These are phyloP conservation scores for Viola odorata DNA, from an alignment of 345 rosid species.

Conservation along the genomic window DNA sequence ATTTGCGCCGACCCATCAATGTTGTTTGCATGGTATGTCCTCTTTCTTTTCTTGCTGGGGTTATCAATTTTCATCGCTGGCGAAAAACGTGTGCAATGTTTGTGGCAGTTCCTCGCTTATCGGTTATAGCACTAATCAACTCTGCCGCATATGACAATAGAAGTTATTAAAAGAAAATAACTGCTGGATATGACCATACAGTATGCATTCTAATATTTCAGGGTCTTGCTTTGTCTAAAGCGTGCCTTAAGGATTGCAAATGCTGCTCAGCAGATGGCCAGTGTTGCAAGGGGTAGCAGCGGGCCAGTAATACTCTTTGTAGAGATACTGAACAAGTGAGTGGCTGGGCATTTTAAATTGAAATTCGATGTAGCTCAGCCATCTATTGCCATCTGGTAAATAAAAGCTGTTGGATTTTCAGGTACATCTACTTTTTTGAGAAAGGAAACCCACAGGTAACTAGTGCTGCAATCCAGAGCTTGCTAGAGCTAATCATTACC, in stretches of 20 bases:
- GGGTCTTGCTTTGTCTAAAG: conserved; percentile 88
- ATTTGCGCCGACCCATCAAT: background rate
- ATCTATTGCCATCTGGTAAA: background rate
- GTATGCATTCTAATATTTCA: conserved; percentile 14
- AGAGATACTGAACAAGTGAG: conserved; percentile 92
- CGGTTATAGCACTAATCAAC: too few species aligned
- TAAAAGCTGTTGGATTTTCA: conserved; percentile 11
- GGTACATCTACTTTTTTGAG: conserved; percentile 88
- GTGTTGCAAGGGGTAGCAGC: conserved; percentile 61
- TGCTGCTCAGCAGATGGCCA: conserved; percentile 88
- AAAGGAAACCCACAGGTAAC: conserved; percentile 77
- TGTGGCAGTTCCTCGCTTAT: too few species aligned
- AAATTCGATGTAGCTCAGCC: background rate
- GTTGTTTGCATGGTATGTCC: background rate
- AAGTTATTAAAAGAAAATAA: too few species aligned
- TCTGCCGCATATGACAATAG: too few species aligned
- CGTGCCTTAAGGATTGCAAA: conserved; percentile 93
- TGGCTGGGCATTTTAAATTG: background rate
- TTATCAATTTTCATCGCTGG: background rate
- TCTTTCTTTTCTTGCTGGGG: background rate
- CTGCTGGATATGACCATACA: background rate
- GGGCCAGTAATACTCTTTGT: conserved; percentile 77
- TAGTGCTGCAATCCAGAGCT: conserved; percentile 61
- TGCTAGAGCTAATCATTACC: conserved; percentile 60
- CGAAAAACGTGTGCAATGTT: too few species aligned